Evolutionary conservation across 805 yeast genomes (phyloP), one percentile per base, ranked within the genome.

Genomic region (Sugiyamaella qingdaonensis): DNA sequence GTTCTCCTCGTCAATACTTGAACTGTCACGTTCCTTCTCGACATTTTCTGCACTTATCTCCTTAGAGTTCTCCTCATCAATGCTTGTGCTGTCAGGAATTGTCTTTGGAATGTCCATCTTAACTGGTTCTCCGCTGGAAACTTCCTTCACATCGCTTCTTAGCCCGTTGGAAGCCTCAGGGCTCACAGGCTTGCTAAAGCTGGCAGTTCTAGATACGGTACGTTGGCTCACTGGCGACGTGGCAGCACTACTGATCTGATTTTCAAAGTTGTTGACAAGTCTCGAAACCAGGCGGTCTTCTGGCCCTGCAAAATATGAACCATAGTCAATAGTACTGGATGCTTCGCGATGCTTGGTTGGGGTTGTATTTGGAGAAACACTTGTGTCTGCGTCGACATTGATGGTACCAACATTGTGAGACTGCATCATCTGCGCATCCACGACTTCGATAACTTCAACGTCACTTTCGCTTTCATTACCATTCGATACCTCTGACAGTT

Each of bases 201-300:
- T 39, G 24, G 19, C 43, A 10, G 16, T 19, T 39, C 43, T 5
- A 10, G 43, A 39, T 4, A 4, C 16, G 4, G 43, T 14, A 11
- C 24, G 14, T 9, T 39, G 43, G 19, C 43, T 39, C 24, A 9
- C 43, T 13, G 43, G 43, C 4, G 43, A 39, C 19, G 43, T 16
- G 4, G 43, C 11, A n/a, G 43, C 43, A n/a, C 51, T n/a, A 10
- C 31, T n/a, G 19, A 51, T 51, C 31, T 51, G 49, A 31, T 44
- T 51, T 18, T 48, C 53, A 29, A 54, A 54, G 34, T 39, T 50
- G 42, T 47, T 54, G 8, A 50, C 54, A 11, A 54, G 43, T 7
- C 57, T 31, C 7, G 57, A 51, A n/a, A 54, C 57, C 8, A 54
- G 48, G 4, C 51, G 45, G 46, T 54, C 57, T 10, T 54, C 31